phyloP scores from a whole-genome alignment of 805 yeast genomes.

The Teunomyces aglyptinius region DNA sequence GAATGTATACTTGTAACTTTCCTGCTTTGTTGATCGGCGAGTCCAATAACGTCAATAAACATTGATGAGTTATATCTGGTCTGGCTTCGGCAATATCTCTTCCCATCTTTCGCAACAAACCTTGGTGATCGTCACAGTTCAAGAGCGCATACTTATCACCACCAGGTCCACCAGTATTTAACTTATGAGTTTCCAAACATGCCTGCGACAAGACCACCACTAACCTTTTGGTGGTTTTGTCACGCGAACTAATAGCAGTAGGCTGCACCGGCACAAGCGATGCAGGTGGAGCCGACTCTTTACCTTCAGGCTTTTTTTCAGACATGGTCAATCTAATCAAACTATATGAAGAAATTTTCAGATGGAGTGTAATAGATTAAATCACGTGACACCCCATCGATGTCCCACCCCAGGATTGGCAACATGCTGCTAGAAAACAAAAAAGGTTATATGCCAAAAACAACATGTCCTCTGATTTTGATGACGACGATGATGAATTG shows the following conservation, averaged over 20 bases:
- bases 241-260: constrained; percentile 72
- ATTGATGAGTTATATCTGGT: constrained; percentile 99
- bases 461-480: constrained; percentile 26
- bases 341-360: constrained; percentile 6
- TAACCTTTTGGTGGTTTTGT: constrained; percentile 80
- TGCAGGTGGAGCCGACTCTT: constrained; percentile 43
- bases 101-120: constrained; percentile 90
- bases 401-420: not conserved
- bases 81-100: constrained; percentile 97
- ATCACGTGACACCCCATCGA: constrained; percentile 4
- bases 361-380: not conserved
- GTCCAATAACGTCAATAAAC: constrained; percentile 88
- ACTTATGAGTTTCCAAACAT: constrained; percentile 90
- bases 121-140: constrained; percentile 98
- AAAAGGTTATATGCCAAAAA: not conserved
- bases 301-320: constrained; percentile 12
- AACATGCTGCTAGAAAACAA: not conserved
- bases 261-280: constrained; percentile 89
- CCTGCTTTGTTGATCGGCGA: constrained; percentile 99
- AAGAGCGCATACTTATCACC: constrained; percentile 86
- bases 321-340: not conserved
- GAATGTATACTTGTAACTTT: constrained; percentile 91
- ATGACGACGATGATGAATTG: constrained; percentile 44
- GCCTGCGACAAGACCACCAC: constrained; percentile 96
- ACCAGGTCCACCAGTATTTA: constrained; percentile 73